Percentiles rank a stretch among this genome's conserved stretches.
Evolutionary conservation across 768 basidiomycete species (phyloP).

Genomic region (Amanita polypyramis): DNA sequence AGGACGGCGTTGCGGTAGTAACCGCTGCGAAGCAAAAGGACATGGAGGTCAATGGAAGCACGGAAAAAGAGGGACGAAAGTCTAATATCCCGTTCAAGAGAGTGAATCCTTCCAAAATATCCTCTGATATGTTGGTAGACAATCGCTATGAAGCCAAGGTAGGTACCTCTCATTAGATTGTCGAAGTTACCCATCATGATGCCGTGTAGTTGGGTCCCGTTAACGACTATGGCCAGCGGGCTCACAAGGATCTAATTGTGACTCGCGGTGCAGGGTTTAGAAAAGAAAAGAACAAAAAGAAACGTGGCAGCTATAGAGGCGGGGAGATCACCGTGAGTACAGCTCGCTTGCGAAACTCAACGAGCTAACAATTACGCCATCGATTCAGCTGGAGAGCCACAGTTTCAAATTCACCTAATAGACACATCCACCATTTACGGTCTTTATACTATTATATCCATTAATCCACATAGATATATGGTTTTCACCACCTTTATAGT

Average conservation of each 20-base stretch:
- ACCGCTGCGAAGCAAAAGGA: slow-evolving; percentile 26
- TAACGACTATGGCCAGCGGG: slow-evolving; percentile 84
- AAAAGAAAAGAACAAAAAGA: slow-evolving; percentile 99
- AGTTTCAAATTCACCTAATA: slow-evolving; percentile 66
- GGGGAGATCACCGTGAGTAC: slow-evolving; percentile 84
- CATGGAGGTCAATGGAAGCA: slow-evolving; percentile 13
- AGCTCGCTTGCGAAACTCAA: not conserved
- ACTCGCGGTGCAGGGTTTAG: slow-evolving; percentile 93
- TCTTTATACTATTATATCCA: not conserved
- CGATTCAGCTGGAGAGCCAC: slow-evolving; percentile 59
- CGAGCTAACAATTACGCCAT: not conserved
- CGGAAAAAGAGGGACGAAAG: slow-evolving; percentile 25
- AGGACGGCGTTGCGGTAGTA: slow-evolving; percentile 35
- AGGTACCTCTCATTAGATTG: slow-evolving; percentile 3
- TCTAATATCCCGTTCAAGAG: slow-evolving; percentile 69
- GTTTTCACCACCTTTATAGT: not conserved
- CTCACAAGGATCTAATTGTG: slow-evolving; percentile 80
- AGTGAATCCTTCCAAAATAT: slow-evolving; percentile 55
- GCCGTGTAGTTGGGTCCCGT: slow-evolving; percentile 40
- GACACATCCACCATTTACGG: not conserved
- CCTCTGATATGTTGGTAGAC: slow-evolving; percentile 31
- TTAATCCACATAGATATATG: no score
- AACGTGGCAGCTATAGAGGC: slow-evolving; percentile 86
- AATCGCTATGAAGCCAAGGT: slow-evolving; percentile 82
- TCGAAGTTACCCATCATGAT: not conserved